Base-by-base conservation (phyloP, 768 basidiomycete genomes). In the Lactarius pseudohatsudake region DNA sequence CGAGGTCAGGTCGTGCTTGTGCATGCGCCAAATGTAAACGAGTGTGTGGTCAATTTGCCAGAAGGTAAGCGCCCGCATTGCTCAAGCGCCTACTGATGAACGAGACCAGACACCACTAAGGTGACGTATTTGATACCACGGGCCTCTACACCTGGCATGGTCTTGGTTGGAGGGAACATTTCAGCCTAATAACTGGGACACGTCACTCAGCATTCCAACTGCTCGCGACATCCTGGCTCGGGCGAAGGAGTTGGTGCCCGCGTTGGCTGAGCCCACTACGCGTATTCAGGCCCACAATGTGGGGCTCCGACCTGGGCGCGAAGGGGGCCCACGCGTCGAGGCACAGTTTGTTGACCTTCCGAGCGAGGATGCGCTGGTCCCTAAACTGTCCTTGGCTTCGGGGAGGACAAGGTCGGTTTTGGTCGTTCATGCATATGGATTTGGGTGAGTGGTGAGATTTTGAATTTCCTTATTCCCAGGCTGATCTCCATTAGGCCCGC, bases 1-100 rank as follows among this genome's bases (percentile, higher is more conserved):
- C 82, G 93, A 54, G 94, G 94, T 9, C 95, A 96, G 77, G 89
- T 91, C 0, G 86, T 95, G 10, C 75, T 94, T 20, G 80, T 96
- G 26, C 76, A 84, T 45, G 90, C 91, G 2, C 88, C 91, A 0
- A 82, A 83, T 77, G 78, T 92, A 55, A 81, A 77, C 54, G 78
- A 80, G 64, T 78, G 72, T 61, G 41, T 79, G 34, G 57, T 61
- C 67, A 54, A 54, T 30, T 20, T 61, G 8, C 53, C 38, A 36
- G 20, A 34, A 38, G 32, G 59, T 36, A 26, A 57, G 26, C 22
- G 18, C 20, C 55, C 9, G 1, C 41, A 59, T 53, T 8, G 28
- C 53, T 40, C 11, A 30, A 40, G 45, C 60, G 68, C 38, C 13
- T 50, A 30, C 16, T 50, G 22, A 58, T 54, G 20, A 28, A 5